A percentile compares a stretch with the other conserved stretches of the same genome.
These are phyloP conservation scores for Pseudocercospora musae DNA, from an alignment of 2,329 filamentous ascomycete genomes.

Conservation along the genomic window DNA sequence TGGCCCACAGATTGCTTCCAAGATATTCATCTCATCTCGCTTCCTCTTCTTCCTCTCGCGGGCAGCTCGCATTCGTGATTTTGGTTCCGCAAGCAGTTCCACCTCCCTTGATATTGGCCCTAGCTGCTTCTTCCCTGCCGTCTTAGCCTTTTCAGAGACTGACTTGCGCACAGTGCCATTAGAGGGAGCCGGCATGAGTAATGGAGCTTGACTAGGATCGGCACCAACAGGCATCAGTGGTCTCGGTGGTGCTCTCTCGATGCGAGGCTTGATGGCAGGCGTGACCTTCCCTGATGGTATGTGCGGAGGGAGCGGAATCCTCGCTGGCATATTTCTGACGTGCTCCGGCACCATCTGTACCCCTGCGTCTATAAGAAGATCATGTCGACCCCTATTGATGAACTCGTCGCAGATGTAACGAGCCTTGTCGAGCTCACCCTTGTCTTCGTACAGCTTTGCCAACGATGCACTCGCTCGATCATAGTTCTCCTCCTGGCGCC, in stretches of 20 bases:
- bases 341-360: slow-evolving; percentile 23
- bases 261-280: slow-evolving; percentile 2
- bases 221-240: not conserved
- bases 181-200: not conserved
- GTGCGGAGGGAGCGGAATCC: not conserved
- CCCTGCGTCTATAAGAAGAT: slow-evolving; percentile 24
- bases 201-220: not conserved
- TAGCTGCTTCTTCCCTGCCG: slow-evolving; percentile 26
- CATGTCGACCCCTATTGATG: slow-evolving; percentile 55
- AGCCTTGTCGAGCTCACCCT: slow-evolving; percentile 70
- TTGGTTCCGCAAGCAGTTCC: not conserved
- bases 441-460: slow-evolving; percentile 75
- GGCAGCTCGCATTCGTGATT: not conserved
- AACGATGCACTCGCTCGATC: slow-evolving; percentile 41
- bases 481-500: slow-evolving; percentile 17
- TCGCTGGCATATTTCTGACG: slow-evolving; percentile 2
- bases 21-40: slow-evolving; percentile 8
- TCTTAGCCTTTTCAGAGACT: not conserved
- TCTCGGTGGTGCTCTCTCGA: not conserved
- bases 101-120: slow-evolving; percentile 68
- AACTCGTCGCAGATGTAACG: slow-evolving; percentile 74
- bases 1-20: slow-evolving; percentile 2
- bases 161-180: not conserved
- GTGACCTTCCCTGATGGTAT: not conserved
- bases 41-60: slow-evolving; percentile 7